Conservation (phyloP, 148 eudicot genomes). For the Spergularia bocconei region DNA sequence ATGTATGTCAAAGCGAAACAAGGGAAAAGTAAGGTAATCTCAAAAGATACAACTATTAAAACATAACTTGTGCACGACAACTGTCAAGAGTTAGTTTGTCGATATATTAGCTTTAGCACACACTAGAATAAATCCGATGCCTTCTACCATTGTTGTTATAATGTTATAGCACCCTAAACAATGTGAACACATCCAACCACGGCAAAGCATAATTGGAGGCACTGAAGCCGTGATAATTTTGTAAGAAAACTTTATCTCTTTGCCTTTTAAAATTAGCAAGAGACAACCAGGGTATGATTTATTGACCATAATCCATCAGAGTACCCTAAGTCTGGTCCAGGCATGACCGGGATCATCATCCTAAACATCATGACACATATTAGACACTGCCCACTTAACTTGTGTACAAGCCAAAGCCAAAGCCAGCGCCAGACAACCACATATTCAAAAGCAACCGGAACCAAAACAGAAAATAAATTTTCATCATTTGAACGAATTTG, state of each 20-base stretch:
- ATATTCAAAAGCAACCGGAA: conserved; percentile 4
- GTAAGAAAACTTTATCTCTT: background rate
- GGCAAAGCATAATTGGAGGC: background rate
- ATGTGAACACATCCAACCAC: background rate
- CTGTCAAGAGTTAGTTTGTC: background rate
- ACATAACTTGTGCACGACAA: background rate
- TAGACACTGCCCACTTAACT: background rate
- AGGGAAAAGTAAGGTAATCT: background rate
- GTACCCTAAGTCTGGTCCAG: too few species aligned
- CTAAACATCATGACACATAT: background rate
- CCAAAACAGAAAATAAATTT: background rate
- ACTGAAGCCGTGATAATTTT: background rate
- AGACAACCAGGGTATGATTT: background rate
- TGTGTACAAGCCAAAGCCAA: too few species aligned
- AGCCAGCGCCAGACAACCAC: background rate
- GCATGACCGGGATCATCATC: background rate
- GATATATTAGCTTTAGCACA: background rate
- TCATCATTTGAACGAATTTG: background rate
- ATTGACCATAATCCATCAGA: background rate
- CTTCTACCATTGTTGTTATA: too few species aligned
- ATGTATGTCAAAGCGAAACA: conserved; percentile 7
- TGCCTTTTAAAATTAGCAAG: background rate
- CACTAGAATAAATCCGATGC: background rate
- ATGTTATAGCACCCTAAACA: background rate
- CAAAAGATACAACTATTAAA: background rate